A percentile compares a stretch with the other conserved stretches of the same genome.
phyloP scores from a whole-genome alignment of 352 stramenopile genomes.

The Phytophthora boehmeriae region DNA sequence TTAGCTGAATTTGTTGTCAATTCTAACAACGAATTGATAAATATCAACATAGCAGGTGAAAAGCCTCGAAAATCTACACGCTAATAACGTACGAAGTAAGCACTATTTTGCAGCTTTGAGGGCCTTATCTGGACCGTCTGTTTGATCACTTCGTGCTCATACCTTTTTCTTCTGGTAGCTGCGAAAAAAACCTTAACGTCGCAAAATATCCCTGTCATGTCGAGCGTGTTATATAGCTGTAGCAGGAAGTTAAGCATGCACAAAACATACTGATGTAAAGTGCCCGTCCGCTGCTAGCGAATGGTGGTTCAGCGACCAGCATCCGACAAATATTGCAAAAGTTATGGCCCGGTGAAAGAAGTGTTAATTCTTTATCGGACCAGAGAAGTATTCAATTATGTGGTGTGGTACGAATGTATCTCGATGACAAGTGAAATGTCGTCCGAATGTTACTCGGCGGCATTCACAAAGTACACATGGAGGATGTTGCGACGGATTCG shows the following conservation, averaged over 20 bases:
- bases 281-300: background rate
- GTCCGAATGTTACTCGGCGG: too few species aligned
- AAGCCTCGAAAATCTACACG: background rate
- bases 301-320: background rate
- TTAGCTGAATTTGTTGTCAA: background rate
- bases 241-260: background rate
- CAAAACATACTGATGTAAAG: background rate
- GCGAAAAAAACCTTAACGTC: too few species aligned
- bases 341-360: background rate
- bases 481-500: conserved; percentile 38
- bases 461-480: too few species aligned
- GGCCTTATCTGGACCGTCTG: too few species aligned
- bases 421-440: too few species aligned
- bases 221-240: background rate
- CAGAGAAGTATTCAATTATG: conserved; percentile 1
- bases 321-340: background rate
- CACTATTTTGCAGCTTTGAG: background rate
- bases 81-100: background rate
- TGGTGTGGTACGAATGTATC: too few species aligned
- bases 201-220: background rate
- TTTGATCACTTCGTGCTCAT: too few species aligned
- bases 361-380: conserved; percentile 1
- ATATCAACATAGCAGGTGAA: background rate
- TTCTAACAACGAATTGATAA: too few species aligned
- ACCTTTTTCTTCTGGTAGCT: too few species aligned